Percentiles rank a stretch among this genome's conserved stretches.
Evolutionary conservation across 75 land plant species (phyloP).

Genomic region (Selaginella moellendorffii): DNA sequence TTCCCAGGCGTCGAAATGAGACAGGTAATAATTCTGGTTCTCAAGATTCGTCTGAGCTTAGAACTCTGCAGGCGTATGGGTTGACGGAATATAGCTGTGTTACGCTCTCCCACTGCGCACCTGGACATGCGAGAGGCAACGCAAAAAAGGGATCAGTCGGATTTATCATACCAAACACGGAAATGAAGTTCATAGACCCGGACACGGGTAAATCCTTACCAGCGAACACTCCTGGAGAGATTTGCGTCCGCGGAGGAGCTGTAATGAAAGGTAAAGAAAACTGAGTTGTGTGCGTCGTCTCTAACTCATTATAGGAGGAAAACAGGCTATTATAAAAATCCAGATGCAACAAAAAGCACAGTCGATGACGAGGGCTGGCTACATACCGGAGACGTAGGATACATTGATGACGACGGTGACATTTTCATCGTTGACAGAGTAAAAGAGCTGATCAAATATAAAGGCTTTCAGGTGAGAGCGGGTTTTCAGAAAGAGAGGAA

Average conservation of each 20-base stretch:
- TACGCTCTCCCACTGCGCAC: conserved; percentile 58
- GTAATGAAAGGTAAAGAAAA: conserved; percentile 61
- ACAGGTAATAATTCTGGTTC: conserved; percentile 32
- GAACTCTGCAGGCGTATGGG: conserved; percentile 63
- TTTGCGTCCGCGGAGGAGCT: conserved; percentile 86
- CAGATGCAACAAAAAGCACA: conserved; percentile 43
- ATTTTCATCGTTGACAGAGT: conserved; percentile 80
- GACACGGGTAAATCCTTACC: conserved; percentile 58
- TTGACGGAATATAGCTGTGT: conserved; percentile 94
- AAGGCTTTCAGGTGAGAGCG: conserved; percentile 72
- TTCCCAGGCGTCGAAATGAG: conserved; percentile 78
- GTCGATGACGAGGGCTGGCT: conserved; percentile 78
- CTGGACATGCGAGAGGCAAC: conserved; percentile 16
- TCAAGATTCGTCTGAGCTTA: background rate
- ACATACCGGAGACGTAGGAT: conserved; percentile 88
- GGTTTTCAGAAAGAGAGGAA: background rate
- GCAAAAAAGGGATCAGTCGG: conserved; percentile 91
- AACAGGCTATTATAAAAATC: conserved; percentile 71
- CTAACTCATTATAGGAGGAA: background rate
- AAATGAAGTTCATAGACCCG: conserved; percentile 81
- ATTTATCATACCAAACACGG: conserved; percentile 68
- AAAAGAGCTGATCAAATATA: conserved; percentile 93
- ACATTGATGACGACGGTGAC: conserved; percentile 90
- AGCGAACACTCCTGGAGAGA: conserved; percentile 51
- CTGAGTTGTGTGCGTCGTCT: background rate